A percentile compares a stretch with the other conserved stretches of the same genome.
Evolutionary conservation across 805 yeast species (phyloP).

Genomic region (Barnettozyma sp.): DNA sequence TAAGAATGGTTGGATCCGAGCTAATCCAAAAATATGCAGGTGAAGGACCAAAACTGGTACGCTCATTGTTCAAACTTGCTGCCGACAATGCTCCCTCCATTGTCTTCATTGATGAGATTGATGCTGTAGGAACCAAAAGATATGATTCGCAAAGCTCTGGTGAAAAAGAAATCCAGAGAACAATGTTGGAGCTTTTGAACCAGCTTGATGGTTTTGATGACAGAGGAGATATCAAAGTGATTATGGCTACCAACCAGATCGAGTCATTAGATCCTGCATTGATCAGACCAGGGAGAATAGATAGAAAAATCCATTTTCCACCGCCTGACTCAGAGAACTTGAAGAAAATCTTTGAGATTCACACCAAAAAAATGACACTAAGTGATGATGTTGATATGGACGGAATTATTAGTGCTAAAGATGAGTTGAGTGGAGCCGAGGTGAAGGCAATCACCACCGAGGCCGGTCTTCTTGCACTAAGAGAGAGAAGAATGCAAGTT

Average conservation of each 20-base stretch:
- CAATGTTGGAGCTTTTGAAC: constrained; percentile 92
- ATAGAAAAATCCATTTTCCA: constrained; percentile 90
- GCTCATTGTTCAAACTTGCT: constrained; percentile 94
- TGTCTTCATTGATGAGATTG: constrained; percentile 96
- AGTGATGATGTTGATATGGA: constrained; percentile 84
- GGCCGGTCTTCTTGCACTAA: constrained; percentile 89
- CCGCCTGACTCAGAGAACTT: constrained; percentile 91
- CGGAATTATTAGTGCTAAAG: constrained; percentile 82
- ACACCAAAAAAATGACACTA: constrained; percentile 88
- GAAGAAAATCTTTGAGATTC: constrained; percentile 87
- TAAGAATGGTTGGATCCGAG: constrained; percentile 95
- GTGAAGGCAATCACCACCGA: constrained; percentile 97
- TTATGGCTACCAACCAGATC: constrained; percentile 96
- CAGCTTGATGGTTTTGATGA: constrained; percentile 97
- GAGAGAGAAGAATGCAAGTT: constrained; percentile 97
- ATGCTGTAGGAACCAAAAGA: constrained; percentile 98
- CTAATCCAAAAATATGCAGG: constrained; percentile 95
- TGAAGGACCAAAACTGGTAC: constrained; percentile 91
- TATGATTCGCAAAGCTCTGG: constrained; percentile 88
- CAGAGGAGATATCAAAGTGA: constrained; percentile 93
- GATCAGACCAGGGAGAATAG: constrained; percentile 95
- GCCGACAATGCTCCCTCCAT: constrained; percentile 98
- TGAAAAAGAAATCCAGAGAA: constrained; percentile 94
- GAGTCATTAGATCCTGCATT: constrained; percentile 94
- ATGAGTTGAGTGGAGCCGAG: constrained; percentile 95